phyloP scores from a whole-genome alignment of 164 flowering plant species.

The Malania oleifera region DNA sequence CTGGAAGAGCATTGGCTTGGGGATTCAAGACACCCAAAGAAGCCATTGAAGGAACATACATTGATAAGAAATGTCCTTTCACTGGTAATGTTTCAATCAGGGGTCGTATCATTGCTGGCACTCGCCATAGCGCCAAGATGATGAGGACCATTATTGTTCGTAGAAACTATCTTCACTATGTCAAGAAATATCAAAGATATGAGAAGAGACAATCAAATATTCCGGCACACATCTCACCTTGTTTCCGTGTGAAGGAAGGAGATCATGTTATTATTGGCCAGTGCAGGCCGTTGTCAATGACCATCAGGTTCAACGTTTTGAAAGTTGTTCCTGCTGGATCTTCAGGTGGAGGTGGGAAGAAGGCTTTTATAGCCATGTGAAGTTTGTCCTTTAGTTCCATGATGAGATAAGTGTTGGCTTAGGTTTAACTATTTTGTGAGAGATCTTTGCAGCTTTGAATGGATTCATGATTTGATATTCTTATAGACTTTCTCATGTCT shows the following conservation, averaged over 20 bases:
- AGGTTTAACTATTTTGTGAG: background rate
- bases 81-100: slow-evolving; percentile 51
- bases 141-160: slow-evolving; percentile 49
- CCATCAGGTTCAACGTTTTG: slow-evolving; percentile 62
- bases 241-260: slow-evolving; percentile 54
- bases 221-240: slow-evolving; percentile 40
- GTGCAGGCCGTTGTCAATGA: slow-evolving; percentile 69
- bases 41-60: slow-evolving; percentile 48
- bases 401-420: background rate
- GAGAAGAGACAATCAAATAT: slow-evolving; percentile 56
- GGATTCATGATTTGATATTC: background rate
- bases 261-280: slow-evolving; percentile 51
- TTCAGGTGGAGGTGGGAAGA: slow-evolving; percentile 54
- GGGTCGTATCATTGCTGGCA: slow-evolving; percentile 54
- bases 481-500: no score
- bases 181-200: slow-evolving; percentile 54
- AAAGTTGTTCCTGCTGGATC: slow-evolving; percentile 68
- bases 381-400: background rate
- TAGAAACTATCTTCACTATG: slow-evolving; percentile 46
- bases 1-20: slow-evolving; percentile 47
- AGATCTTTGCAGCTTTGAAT: background rate
- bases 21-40: slow-evolving; percentile 59
- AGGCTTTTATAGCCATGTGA: slow-evolving; percentile 52
- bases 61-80: slow-evolving; percentile 58
- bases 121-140: slow-evolving; percentile 63